Conservation (phyloP, 148 eudicot species). For the Rheum nobile region DNA sequence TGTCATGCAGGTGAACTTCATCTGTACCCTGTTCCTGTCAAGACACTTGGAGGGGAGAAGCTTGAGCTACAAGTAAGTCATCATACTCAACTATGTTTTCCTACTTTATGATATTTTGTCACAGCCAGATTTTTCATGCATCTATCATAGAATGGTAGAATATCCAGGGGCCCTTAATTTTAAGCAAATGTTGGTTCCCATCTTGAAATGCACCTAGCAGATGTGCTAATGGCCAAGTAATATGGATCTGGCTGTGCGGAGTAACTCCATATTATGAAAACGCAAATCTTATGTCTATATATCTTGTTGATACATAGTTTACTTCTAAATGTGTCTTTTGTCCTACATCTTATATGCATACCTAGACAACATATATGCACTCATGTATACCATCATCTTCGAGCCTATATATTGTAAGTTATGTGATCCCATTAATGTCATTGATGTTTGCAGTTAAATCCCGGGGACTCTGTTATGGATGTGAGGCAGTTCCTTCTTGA, state of each 20-base stretch:
- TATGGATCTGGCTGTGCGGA: not conserved
- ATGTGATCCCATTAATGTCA: constrained; percentile 1
- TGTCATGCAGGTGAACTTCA: constrained; percentile 53
- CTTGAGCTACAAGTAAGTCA: constrained; percentile 77
- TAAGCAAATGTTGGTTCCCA: not conserved
- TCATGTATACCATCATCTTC: not conserved
- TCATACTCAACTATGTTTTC: not conserved
- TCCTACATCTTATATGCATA: not conserved
- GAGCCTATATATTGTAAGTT: not conserved
- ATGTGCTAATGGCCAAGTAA: not conserved
- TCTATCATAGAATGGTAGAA: not conserved
- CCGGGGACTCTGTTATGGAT: constrained; percentile 98
- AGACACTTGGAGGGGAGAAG: constrained; percentile 78
- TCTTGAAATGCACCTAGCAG: not conserved
- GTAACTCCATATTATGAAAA: not conserved
- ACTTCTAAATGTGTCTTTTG: not conserved
- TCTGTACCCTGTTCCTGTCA: constrained; percentile 78
- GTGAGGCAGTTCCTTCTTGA: constrained; percentile 96
- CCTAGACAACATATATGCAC: not conserved
- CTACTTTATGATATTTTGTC: not conserved
- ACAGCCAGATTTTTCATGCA: not conserved
- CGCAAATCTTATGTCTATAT: not conserved
- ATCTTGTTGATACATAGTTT: not conserved
- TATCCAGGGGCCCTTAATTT: not conserved
- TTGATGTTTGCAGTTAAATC: constrained; percentile 53